Evolutionary conservation across 1,284 basidiomycete genomes (phyloP).

Genomic region (Golubevia sp.): DNA sequence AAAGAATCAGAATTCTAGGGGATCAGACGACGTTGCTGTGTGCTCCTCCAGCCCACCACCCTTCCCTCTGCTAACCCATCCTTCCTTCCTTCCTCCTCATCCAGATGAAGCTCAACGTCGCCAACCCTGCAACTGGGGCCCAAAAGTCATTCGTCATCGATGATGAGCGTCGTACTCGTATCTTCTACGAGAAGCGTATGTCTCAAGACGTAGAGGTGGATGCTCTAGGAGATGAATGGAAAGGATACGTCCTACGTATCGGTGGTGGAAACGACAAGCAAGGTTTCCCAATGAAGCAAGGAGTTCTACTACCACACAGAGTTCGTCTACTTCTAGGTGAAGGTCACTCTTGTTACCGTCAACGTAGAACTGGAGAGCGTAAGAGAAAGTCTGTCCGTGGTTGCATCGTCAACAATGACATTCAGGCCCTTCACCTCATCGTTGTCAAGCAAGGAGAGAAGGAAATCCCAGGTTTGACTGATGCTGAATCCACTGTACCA

Average conservation of each 20-base stretch:
- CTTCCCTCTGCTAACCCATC: constrained; percentile 1
- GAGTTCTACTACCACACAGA: constrained; percentile 92
- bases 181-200: constrained; percentile 97
- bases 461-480: constrained; percentile 90
- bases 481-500: constrained; percentile 77
- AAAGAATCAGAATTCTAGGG: no score
- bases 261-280: constrained; percentile 89
- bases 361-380: constrained; percentile 90
- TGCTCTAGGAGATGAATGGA: constrained; percentile 91
- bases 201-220: constrained; percentile 91
- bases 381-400: constrained; percentile 98
- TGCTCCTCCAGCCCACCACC: neutral
- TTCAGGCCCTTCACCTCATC: constrained; percentile 89
- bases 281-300: constrained; percentile 97
- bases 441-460: constrained; percentile 96
- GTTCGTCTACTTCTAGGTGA: constrained; percentile 90
- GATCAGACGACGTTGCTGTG: neutral
- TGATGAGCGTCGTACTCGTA: constrained; percentile 85
- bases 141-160: constrained; percentile 93
- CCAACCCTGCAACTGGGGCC: constrained; percentile 89
- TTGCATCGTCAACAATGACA: constrained; percentile 92
- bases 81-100: neutral
- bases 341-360: constrained; percentile 96
- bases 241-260: constrained; percentile 95
- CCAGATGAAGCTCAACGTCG: constrained; percentile 94